Percentiles rank a stretch among this genome's conserved stretches.
phyloP scores from a whole-genome alignment of 2,329 filamentous ascomycete species.

The Alternaria ventricosa region DNA sequence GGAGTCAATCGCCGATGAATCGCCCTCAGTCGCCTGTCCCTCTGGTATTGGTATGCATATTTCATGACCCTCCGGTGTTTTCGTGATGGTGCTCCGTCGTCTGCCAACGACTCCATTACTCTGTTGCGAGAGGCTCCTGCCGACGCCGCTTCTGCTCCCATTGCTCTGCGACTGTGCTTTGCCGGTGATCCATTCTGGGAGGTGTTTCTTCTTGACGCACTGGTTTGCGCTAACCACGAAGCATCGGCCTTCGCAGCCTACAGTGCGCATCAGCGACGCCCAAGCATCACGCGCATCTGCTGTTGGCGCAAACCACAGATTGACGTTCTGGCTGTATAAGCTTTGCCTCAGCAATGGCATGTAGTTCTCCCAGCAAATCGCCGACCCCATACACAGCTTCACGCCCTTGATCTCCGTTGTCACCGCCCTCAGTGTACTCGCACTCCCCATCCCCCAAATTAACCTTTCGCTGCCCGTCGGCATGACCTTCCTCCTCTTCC shows the following conservation, averaged over 20 bases:
- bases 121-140: constrained; percentile 7
- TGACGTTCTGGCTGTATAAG: constrained; percentile 88
- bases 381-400: constrained; percentile 79
- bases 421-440: constrained; percentile 79
- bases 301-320: constrained; percentile 88
- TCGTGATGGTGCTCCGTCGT: constrained; percentile 50
- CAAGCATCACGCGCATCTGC: constrained; percentile 85
- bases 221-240: constrained; percentile 89
- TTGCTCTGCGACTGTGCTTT: constrained; percentile 2
- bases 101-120: constrained; percentile 22
- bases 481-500: constrained; percentile 92
- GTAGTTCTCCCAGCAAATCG: constrained; percentile 97
- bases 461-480: constrained; percentile 85
- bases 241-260: constrained; percentile 80
- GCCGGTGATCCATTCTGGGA: constrained; percentile 63
- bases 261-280: constrained; percentile 80
- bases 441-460: constrained; percentile 86
- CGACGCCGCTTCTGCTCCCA: constrained; percentile 5
- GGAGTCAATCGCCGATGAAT: constrained; percentile 32
- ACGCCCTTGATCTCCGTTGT: constrained; percentile 80
- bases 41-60: constrained; percentile 52
- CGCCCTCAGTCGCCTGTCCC: constrained; percentile 16
- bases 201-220: constrained; percentile 67
- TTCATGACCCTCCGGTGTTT: constrained; percentile 53
- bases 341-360: constrained; percentile 88